Percentiles rank a stretch among this genome's conserved stretches.
Evolutionary conservation across 768 basidiomycete genomes (phyloP).

Genomic region (Podaxis sp.): DNA sequence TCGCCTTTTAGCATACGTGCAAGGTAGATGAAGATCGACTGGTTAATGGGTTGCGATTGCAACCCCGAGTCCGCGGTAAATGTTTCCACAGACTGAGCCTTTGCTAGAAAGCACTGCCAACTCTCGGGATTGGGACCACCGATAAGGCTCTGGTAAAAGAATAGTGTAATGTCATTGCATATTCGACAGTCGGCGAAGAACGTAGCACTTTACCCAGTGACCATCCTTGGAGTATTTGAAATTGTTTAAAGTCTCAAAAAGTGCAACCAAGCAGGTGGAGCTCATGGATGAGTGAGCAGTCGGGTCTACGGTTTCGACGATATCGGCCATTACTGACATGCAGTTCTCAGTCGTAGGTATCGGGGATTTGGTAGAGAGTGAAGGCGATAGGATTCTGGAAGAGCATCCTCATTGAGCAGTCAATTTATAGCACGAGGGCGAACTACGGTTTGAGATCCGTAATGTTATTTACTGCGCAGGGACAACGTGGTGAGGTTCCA

Average conservation of each 20-base stretch:
- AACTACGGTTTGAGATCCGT: too few species aligned
- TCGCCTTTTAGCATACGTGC: neutral
- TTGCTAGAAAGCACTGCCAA: neutral
- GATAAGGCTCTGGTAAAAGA: neutral
- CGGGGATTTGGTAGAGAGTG: too few species aligned
- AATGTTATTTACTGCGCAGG: too few species aligned
- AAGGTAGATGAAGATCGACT: neutral
- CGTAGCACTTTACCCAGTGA: too few species aligned
- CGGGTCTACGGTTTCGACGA: neutral
- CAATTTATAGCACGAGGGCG: too few species aligned
- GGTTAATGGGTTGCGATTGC: neutral
- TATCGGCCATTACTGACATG: neutral
- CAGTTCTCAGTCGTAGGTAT: too few species aligned
- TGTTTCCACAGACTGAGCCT: neutral
- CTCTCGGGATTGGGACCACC: neutral
- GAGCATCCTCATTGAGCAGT: too few species aligned
- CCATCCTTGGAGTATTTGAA: neutral
- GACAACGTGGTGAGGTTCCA: too few species aligned
- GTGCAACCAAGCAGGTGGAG: neutral
- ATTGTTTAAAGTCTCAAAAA: neutral
- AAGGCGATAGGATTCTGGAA: too few species aligned
- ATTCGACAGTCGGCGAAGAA: too few species aligned
- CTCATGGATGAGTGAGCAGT: too few species aligned
- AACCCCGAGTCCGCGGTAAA: neutral
- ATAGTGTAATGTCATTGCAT: too few species aligned